Base-by-base conservation (phyloP, 2,329 filamentous ascomycete species). In the Xylaria sp. region DNA sequence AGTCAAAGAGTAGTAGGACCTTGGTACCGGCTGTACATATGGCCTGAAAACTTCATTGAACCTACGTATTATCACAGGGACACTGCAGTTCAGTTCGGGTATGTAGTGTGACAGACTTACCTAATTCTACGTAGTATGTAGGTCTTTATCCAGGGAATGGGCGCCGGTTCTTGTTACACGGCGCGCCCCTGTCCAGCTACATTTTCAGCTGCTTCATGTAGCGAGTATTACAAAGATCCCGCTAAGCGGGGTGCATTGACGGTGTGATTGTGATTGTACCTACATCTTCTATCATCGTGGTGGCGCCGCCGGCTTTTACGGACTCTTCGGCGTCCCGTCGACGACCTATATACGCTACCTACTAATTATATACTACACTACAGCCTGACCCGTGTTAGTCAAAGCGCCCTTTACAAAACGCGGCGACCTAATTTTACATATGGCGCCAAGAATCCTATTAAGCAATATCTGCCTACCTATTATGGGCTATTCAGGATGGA, bases 401-500 rank as follows among this genome's bases (percentile, higher is more conserved):
- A 63, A 25, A 25, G 29, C 44, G 32, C 29, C 40, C 23, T 37
- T 51, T 37, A n/a, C 27, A 23, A 10, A 5, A 25, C 37, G 35
- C 47, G 32, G 47, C 51, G 16, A 12, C 10, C 62, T 62, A 62
- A 59, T 63, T 44, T 54, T 54, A 29, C 44, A 59, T 21, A 16
- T 25, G 55, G n/a, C 55, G 57, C 61, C 57, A 65, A 61, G 65
- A 23, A 63, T 13, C 29, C 27, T 63, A 63, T 44, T 35, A 21
- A 63, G 59, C 60, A 27, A 53, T 55, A 27, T 21, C 27, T 29
- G 27, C 3, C 25, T 29, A 35, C 5, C 42, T 44, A 40, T 54
- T 42, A 60, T 53, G 50, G 66, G 66, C 57, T 69, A 67, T 59
- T 65, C 64, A 65, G 67, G 63, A 65, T 57, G 37, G 60, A 21